Base-by-base conservation (phyloP, 345 rosid species). In the Dimocarpus longan region DNA sequence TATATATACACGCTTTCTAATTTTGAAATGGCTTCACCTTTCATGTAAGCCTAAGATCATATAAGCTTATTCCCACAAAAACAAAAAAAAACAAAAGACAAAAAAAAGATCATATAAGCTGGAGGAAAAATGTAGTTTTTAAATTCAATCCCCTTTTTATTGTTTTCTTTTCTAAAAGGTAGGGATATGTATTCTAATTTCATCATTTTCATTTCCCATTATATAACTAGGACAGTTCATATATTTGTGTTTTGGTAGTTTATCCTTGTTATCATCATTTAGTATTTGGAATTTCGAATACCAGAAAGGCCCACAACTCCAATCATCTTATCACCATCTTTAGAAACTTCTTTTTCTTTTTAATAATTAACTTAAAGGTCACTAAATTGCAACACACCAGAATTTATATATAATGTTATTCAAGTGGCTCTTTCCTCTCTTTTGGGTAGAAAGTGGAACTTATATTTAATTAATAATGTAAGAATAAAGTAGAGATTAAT, bases 301-400 rank as follows among this genome's bases (percentile, higher is more conserved):
- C 63, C 50, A 24, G n/a, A 64, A 6, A 80, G 88, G 82, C 81
- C 88, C 88, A 80, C 86, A 56, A 39, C 72, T 78, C 81, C 72
- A 80, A 80, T 76, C 77, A 80, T 76, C 77, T 13, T 75, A 71
- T 79, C 78, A 18, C 74, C 74, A 71, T 72, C 21, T 56, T 74
- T 74, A 52, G 73, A 70, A 75, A 54, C 70, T 48, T 68, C 63
- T 13, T 66, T 64, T 26, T 43, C 37, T 42, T 52, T 62, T 73
- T 39, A 66, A 71, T 50, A 59, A 59, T 68, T 66, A 68, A 39
- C 28, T 26, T 26, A 26, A 26, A 26, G 28, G 28, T 26, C 37
- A 32, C 37, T 3, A 32, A 32, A 32, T 32, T 32, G 1, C 37
- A 32, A 32, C 37, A 2, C 1, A 32, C 37, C 37, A 32, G 37